Percentiles rank a stretch among this genome's conserved stretches.
These are phyloP conservation scores for Colletotrichum euphorbiae DNA, from an alignment of 2,329 filamentous ascomycete species.

Conservation along the genomic window DNA sequence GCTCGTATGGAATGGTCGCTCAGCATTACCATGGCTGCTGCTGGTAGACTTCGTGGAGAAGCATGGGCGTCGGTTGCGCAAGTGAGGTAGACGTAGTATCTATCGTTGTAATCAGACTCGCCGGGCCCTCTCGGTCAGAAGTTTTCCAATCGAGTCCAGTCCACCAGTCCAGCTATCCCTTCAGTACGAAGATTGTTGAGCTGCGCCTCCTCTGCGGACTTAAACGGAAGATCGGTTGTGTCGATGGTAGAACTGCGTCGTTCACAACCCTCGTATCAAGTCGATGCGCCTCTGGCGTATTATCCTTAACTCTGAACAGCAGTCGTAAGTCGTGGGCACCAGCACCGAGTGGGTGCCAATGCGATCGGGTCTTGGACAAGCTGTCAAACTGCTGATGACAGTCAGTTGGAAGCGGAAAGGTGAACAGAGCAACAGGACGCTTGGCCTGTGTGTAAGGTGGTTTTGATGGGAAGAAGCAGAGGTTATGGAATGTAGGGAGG, in stretches of 20 bases:
- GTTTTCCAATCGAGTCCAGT: constrained; percentile 4
- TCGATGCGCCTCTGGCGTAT: constrained; percentile 32
- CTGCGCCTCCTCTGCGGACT: constrained; percentile 26
- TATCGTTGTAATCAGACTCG: not conserved
- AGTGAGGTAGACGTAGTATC: not conserved
- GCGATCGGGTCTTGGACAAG: constrained; percentile 10
- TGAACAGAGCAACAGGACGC: constrained; percentile 14
- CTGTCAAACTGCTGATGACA: constrained; percentile 28
- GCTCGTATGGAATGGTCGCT: constrained; percentile 62
- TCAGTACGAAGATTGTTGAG: constrained; percentile 11
- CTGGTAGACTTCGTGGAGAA: constrained; percentile 46
- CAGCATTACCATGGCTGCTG: constrained; percentile 61
- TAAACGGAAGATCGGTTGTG: constrained; percentile 17
- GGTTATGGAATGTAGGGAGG: constrained; percentile 40
- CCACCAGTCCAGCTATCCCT: constrained; percentile 7
- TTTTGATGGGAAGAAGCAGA: constrained; percentile 37
- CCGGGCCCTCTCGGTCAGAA: constrained; percentile 8
- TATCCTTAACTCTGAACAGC: constrained; percentile 6
- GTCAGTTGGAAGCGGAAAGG: constrained; percentile 28
- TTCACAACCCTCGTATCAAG: not conserved
- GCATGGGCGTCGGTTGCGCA: constrained; percentile 49
- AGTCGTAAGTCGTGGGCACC: constrained; percentile 21
- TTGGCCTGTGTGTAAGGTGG: constrained; percentile 34
- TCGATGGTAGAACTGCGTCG: constrained; percentile 15
- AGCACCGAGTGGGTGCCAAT: constrained; percentile 22